Evolutionary conservation across 495 filamentous ascomycete species (phyloP), one percentile per base, ranked within the genome.

Genomic region (Aspergillus bertholletiae): DNA sequence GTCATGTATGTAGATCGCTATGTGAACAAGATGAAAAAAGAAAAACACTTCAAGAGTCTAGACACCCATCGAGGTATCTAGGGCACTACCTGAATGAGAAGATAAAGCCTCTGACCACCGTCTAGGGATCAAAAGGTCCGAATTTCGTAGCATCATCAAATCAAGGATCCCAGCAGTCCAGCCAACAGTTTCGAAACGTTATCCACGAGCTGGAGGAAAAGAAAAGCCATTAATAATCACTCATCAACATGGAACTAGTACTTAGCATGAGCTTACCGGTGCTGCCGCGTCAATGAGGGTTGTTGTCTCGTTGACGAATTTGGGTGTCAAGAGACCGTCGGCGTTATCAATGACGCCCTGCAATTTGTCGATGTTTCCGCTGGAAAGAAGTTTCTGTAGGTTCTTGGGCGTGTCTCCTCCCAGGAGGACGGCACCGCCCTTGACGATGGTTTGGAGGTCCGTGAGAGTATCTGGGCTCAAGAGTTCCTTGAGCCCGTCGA

Each of bases 261-360:
- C 32, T n/a, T n/a, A n/a, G n/a, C n/a, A n/a, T n/a, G n/a, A 55
- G 66, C 77, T 55, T 69, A 81, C 78, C 59, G 78, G 78, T 48
- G 76, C 78, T 12, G 76, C 77, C 64, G 79, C 77, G 7, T 65
- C 71, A 55, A 81, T 79, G 46, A 81, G 53, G 23, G 74, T 73
- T 1, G 70, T 71, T 26, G 78, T 81, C 43, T 81, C 73, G 35
- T 72, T 66, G 11, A 74, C 71, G 51, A 74, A 74, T 13, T 59
- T 50, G 51, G 59, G 59, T 28, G 71, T 68, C 52, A 74, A 43
- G 40, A 74, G 51, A 0, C 44, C 24, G 49, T 72, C 62, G 9
- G 71, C 71, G 39, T 71, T 74, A 41, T 54, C 61, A 39, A 74
- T 53, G 18, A 74, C 57, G 49, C 61, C 57, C 32, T 69, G 63